A percentile compares a stretch with the other conserved stretches of the same genome.
phyloP scores from a whole-genome alignment of 352 stramenopile species.

The Globisporangium megalacanthum region DNA sequence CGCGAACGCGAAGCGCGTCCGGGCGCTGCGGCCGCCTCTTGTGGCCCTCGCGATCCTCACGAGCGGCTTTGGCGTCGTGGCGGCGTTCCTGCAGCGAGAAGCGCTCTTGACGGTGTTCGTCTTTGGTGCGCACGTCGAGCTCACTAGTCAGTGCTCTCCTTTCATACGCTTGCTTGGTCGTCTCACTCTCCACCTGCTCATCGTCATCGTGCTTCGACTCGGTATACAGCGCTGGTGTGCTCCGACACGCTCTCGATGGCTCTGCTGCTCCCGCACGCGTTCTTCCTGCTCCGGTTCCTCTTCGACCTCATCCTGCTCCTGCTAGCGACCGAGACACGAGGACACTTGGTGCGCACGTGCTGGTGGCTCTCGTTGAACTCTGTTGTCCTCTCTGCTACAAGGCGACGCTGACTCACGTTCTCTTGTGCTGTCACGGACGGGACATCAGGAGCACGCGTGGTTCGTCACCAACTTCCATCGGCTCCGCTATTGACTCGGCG shows the following conservation, averaged over 20 bases:
- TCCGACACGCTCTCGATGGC: conserved; percentile 33
- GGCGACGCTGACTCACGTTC: background rate
- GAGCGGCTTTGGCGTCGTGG: conserved; percentile 27
- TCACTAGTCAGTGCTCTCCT: background rate
- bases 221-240: conserved; percentile 21
- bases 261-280: conserved; percentile 45
- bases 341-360: conserved; percentile 34
- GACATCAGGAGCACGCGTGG: conserved; percentile 39
- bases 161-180: too few relatives aligned
- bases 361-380: background rate
- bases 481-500: conserved; percentile 25
- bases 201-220: background rate
- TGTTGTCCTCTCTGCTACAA: background rate
- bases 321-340: conserved; percentile 31
- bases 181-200: too few relatives aligned
- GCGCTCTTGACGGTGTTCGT: conserved; percentile 39
- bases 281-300: conserved; percentile 54
- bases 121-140: conserved; percentile 22
- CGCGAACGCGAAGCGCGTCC: conserved; percentile 23
- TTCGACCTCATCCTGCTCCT: conserved; percentile 43
- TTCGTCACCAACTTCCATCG: conserved; percentile 66
- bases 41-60: conserved; percentile 21
- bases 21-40: conserved; percentile 22
- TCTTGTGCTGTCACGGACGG: background rate
- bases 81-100: conserved; percentile 19